Base-by-base conservation (phyloP, 208 protist genomes). In the Acanthamoeba triangularis region DNA sequence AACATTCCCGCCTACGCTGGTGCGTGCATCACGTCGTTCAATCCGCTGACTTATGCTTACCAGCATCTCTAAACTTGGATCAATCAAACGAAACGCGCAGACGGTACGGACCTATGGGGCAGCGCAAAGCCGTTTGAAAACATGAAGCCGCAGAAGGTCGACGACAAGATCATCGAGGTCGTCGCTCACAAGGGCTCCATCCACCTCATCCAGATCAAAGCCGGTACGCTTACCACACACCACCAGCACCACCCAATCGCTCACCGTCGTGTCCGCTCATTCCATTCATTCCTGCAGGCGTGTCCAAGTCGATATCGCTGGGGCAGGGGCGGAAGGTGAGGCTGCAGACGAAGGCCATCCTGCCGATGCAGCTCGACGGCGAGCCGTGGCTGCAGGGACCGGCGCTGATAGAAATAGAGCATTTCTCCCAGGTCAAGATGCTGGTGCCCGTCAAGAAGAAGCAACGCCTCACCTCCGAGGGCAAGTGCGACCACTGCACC, bases 141-240 rank as follows among this genome's bases (percentile, higher is more conserved):
- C 30, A 90, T 90, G 82, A 56, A 44, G 82, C 82, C 82, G 82
- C 82, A 90, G 82, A 56, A 65, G 28, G 82, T 90, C 14, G 82
- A 90, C 56, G 82, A 90, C 49, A 90, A 90, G 35, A 56, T 90
- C 20, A 56, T 90, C 25, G 82, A 90, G 30, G 82, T 90, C 37
- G 82, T 90, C 14, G 82, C 82, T 1, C 82, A 90, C 82, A 90
- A 90, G 82, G 82, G 82, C 49, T 90, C 82, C 56, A 90, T 90
- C 30, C 82, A 90, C 82, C 82, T 90, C 30, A 65, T 90, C n/a
- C 82, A 90, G 35, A 90, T 90, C 44, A 90, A 90, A 90, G 82
- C 82, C 20, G 82, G 82, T 61, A 88, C 33, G 52, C n/a, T 25
- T 54, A 7, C 52, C 41, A 28, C 3, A n/a, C n/a, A n/a, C 1